phyloP scores from a whole-genome alignment of 371 early-diverging fungal genomes.

The Fennellomyces sp. region DNA sequence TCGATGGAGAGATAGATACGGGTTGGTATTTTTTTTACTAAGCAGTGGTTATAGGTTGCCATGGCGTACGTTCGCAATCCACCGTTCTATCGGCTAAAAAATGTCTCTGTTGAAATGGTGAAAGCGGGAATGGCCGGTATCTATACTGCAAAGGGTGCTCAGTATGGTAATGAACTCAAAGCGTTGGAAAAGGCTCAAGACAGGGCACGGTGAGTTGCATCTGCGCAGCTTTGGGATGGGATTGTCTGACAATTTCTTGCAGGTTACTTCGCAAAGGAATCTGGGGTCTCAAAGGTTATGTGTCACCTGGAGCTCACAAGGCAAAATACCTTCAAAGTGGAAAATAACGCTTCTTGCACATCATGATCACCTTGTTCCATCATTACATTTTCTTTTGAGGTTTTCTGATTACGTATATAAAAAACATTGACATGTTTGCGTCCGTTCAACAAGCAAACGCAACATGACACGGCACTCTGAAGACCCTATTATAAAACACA shows the following conservation, averaged over 20 bases:
- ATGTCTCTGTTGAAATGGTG: conserved; percentile 75
- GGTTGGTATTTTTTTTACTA: not conserved
- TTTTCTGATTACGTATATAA: too few relatives aligned
- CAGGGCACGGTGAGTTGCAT: conserved; percentile 60
- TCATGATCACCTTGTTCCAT: not conserved
- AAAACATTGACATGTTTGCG: too few relatives aligned
- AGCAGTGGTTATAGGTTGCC: conserved; percentile 42
- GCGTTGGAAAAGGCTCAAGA: conserved; percentile 52
- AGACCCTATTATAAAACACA: too few relatives aligned
- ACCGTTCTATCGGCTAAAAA: conserved; percentile 49
- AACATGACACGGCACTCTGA: too few relatives aligned
- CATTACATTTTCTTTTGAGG: too few relatives aligned
- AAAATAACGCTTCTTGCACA: too few relatives aligned
- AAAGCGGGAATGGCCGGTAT: conserved; percentile 69
- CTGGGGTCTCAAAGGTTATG: conserved; percentile 40
- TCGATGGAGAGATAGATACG: not conserved
- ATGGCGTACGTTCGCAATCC: conserved; percentile 62
- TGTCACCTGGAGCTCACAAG: conserved; percentile 47
- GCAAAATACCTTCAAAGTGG: conserved; percentile 35
- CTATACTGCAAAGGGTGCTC: conserved; percentile 69
- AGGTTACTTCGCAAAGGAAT: conserved; percentile 36
- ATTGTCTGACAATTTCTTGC: not conserved
- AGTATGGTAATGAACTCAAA: conserved; percentile 61
- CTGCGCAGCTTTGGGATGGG: not conserved
- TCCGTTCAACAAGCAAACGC: too few relatives aligned